Evolutionary conservation across 164 flowering plant genomes (phyloP).

Genomic region (Nymphaea thermarum): DNA sequence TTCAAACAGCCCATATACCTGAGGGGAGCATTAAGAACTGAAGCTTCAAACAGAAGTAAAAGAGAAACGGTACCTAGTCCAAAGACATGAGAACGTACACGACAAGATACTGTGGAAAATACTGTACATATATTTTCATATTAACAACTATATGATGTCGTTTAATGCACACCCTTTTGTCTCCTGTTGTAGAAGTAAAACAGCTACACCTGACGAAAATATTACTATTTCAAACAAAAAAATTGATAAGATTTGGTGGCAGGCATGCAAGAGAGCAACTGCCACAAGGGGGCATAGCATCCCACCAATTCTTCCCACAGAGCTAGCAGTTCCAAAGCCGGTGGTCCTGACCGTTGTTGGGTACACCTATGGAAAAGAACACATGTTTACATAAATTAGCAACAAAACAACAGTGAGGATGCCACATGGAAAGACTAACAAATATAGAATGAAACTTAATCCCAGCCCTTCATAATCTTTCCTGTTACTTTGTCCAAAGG

Average conservation of each 20-base stretch:
- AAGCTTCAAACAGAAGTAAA: too few species aligned
- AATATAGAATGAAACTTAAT: neutral
- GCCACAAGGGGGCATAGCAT: slow-evolving; percentile 84
- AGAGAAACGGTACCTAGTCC: neutral
- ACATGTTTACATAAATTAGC: neutral
- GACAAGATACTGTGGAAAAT: neutral
- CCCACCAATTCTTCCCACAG: slow-evolving; percentile 76
- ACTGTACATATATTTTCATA: neutral
- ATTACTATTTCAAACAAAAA: slow-evolving; percentile 40
- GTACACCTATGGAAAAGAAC: slow-evolving; percentile 35
- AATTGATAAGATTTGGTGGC: slow-evolving; percentile 59
- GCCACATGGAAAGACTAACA: neutral
- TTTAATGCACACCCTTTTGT: slow-evolving; percentile 54
- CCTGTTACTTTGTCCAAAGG: too few species aligned
- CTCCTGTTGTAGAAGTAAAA: slow-evolving; percentile 56
- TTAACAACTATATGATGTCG: slow-evolving; percentile 18
- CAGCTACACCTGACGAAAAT: slow-evolving; percentile 47
- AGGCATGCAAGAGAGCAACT: slow-evolving; percentile 51
- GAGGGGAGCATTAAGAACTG: too few species aligned
- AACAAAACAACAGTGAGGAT: neutral
- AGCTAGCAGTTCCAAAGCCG: slow-evolving; percentile 57
- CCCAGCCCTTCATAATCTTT: too few species aligned
- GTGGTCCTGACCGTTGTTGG: slow-evolving; percentile 69
- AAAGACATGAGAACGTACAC: neutral
- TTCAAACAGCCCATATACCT: too few species aligned